These are phyloP conservation scores for Lycium ferocissimum DNA, from an alignment of 257 asterid species.

Conservation along the genomic window DNA sequence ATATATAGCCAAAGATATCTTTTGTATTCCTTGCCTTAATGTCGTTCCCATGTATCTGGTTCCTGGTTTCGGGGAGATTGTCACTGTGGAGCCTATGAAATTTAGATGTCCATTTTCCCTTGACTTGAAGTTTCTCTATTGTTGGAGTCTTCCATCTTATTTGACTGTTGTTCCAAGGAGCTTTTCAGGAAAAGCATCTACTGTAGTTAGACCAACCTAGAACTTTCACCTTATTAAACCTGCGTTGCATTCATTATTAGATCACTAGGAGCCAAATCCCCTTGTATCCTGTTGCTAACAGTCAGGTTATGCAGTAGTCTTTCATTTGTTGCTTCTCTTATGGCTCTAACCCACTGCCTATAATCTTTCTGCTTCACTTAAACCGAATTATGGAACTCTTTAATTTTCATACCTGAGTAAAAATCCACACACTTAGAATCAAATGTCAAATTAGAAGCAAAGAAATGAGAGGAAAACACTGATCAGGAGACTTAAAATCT, in stretches of 20 bases:
- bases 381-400: not conserved
- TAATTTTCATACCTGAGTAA: not conserved
- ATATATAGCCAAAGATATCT: not conserved
- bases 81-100: no score
- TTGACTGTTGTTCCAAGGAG: not conserved
- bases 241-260: not conserved
- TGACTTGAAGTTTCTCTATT: not conserved
- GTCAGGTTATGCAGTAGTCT: not conserved
- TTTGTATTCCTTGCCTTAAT: not conserved
- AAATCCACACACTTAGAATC: not conserved
- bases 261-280: not conserved
- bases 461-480: conserved; percentile 1
- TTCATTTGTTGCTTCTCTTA: conserved; percentile 15
- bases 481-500: not conserved
- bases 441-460: not conserved
- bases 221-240: not conserved
- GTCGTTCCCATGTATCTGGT: not conserved
- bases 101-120: not conserved
- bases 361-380: not conserved
- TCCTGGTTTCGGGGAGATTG: no score
- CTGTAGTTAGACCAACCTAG: not conserved
- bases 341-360: not conserved
- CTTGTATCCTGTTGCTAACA: not conserved
- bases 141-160: conserved; percentile 9
- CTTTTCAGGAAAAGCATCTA: conserved; percentile 1